phyloP scores from a whole-genome alignment of 352 stramenopile species.

The Globisporangium cylindrosporum region DNA sequence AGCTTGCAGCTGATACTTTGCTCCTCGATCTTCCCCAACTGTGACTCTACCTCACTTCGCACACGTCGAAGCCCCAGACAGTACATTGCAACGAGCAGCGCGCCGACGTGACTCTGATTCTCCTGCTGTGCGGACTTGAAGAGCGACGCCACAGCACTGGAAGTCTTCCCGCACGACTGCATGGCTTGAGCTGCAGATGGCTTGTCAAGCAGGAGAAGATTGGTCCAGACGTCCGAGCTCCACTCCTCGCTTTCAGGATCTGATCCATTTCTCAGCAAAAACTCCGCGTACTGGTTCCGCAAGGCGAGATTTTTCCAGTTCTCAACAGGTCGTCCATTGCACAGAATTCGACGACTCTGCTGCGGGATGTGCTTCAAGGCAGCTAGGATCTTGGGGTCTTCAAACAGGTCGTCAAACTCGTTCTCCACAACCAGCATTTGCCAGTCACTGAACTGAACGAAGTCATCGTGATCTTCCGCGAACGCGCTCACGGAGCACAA shows the following conservation, averaged over 20 bases:
- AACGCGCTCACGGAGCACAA: slow-evolving; percentile 61
- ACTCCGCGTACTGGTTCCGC: slow-evolving; percentile 45
- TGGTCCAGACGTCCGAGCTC: slow-evolving; percentile 20
- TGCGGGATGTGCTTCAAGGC: slow-evolving; percentile 49
- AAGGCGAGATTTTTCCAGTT: slow-evolving; percentile 46
- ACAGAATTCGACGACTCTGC: slow-evolving; percentile 53
- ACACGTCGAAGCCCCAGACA: slow-evolving; percentile 67
- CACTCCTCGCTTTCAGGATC: slow-evolving; percentile 9
- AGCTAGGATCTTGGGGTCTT: slow-evolving; percentile 35
- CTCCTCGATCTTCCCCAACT: slow-evolving; percentile 82
- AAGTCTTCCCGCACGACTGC: slow-evolving; percentile 42
- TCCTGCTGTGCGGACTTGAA: slow-evolving; percentile 40
- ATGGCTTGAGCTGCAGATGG: slow-evolving; percentile 39
- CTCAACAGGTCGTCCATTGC: slow-evolving; percentile 55
- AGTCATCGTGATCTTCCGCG: slow-evolving; percentile 44
- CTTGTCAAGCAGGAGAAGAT: slow-evolving; percentile 39
- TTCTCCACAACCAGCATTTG: slow-evolving; percentile 78
- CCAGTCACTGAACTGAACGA: slow-evolving; percentile 49
- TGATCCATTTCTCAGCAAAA: slow-evolving; percentile 36
- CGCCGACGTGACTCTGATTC: slow-evolving; percentile 33
- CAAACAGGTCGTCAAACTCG: slow-evolving; percentile 45
- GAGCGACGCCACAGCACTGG: slow-evolving; percentile 35
- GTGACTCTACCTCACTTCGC: slow-evolving; percentile 68
- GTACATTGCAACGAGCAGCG: slow-evolving; percentile 46
- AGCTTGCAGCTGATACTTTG: slow-evolving; percentile 64